phyloP scores from a whole-genome alignment of 345 rosid genomes.

The Lepidium sativum region DNA sequence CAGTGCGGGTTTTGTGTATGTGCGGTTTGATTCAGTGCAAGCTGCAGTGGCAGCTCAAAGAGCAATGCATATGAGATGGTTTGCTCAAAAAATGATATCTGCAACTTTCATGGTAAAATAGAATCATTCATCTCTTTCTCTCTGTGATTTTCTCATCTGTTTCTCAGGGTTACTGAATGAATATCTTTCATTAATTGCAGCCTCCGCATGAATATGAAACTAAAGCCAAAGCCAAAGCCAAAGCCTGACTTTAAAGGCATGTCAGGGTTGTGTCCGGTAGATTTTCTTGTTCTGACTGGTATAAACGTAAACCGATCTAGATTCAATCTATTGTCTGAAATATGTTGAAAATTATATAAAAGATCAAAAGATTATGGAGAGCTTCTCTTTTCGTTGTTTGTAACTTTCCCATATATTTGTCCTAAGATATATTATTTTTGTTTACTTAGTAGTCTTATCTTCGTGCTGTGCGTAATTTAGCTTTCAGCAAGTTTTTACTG shows the following conservation, averaged over 20 bases:
- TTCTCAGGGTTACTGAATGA: not conserved
- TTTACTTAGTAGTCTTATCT: not conserved
- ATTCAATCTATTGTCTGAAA: conserved; percentile 14
- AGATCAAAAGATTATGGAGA: not conserved
- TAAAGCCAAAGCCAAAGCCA: conserved; percentile 55
- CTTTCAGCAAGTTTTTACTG: too few relatives aligned
- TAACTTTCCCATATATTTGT: not conserved
- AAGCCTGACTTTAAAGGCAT: conserved; percentile 16
- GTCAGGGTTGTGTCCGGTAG: not conserved
- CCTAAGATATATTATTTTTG: not conserved
- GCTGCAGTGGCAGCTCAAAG: conserved; percentile 62
- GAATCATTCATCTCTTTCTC: not conserved
- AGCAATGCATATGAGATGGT: conserved; percentile 95
- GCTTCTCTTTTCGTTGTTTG: not conserved
- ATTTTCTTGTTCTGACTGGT: conserved; percentile 16
- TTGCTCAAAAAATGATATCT: conserved; percentile 72
- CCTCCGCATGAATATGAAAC: conserved; percentile 58
- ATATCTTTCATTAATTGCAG: conserved; percentile 25
- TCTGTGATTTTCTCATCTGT: not conserved
- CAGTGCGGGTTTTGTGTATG: conserved; percentile 70
- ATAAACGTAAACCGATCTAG: conserved; percentile 4
- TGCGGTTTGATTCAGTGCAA: conserved; percentile 56
- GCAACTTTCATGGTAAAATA: conserved; percentile 69
- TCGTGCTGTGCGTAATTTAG: too few relatives aligned
- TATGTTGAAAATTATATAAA: not conserved